Evolutionary conservation across 228 moss, liverwort and hornwort genomes (phyloP).

Genomic region (Sphagnum fallax): DNA sequence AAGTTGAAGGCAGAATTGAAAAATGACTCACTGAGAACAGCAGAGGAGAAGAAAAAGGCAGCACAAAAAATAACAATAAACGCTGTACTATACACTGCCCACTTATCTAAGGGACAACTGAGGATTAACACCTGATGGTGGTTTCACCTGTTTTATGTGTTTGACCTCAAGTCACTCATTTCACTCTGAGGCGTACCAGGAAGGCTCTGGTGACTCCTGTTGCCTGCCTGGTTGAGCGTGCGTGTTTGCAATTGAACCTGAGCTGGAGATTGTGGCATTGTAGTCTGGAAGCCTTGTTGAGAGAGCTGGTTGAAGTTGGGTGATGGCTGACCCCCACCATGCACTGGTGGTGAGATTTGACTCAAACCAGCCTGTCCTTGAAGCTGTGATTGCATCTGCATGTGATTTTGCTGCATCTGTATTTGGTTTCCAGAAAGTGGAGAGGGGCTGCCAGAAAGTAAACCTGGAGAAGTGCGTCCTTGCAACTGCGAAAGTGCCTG

Average conservation of each 20-base stretch:
- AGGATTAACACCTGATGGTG: too few relatives aligned
- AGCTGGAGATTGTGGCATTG: slow-evolving; percentile 42
- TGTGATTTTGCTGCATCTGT: slow-evolving; percentile 46
- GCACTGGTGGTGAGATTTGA: slow-evolving; percentile 29
- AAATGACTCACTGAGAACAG: too few relatives aligned
- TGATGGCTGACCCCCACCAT: slow-evolving; percentile 32
- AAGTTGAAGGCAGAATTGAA: too few relatives aligned
- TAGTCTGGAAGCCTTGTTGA: slow-evolving; percentile 31
- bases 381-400: slow-evolving; percentile 48
- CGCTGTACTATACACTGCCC: too few relatives aligned
- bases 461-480: slow-evolving; percentile 9
- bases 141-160: slow-evolving; percentile 13
- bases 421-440: slow-evolving; percentile 42
- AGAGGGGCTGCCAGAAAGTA: slow-evolving; percentile 22
- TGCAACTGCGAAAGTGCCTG: slow-evolving; percentile 21
- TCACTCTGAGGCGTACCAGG: slow-evolving; percentile 82
- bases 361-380: slow-evolving; percentile 46
- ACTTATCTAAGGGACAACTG: too few relatives aligned
- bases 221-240: slow-evolving; percentile 45
- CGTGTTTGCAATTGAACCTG: slow-evolving; percentile 60
- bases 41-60: too few relatives aligned
- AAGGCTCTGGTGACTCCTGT: slow-evolving; percentile 61
- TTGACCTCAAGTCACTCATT: slow-evolving; percentile 64
- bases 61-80: too few relatives aligned
- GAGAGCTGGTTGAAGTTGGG: slow-evolving; percentile 37